These are phyloP conservation scores for Clonostachys chloroleuca DNA, from an alignment of 2,329 filamentous ascomycete genomes.

Conservation along the genomic window DNA sequence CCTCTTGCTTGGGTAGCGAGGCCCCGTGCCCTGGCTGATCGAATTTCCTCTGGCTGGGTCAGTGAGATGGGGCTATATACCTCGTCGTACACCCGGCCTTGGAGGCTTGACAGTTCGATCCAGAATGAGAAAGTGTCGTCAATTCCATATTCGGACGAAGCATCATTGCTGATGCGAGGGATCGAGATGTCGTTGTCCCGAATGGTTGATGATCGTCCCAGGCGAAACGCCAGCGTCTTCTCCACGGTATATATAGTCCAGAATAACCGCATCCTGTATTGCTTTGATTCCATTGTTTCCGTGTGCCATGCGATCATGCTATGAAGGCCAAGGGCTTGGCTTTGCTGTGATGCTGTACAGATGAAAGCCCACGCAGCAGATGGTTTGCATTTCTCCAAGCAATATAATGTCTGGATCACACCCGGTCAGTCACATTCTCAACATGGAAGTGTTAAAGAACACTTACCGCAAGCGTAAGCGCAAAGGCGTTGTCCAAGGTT, in stretches of 20 bases:
- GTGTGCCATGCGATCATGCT: not conserved
- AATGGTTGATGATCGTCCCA: conserved; percentile 14
- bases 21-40: not conserved
- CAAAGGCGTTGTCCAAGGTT: conserved; percentile 6
- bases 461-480: not conserved
- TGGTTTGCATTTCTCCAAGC: not conserved
- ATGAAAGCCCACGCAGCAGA: not conserved
- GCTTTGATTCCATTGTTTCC: not conserved
- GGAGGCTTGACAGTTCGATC: too few species aligned
- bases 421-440: not conserved
- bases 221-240: conserved; percentile 13
- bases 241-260: conserved; percentile 16
- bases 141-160: too few species aligned
- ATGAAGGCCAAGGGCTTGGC: not conserved
- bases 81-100: not conserved
- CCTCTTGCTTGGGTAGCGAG: not conserved
- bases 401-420: not conserved
- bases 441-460: not conserved
- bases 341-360: not conserved
- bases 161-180: not conserved
- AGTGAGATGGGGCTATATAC: not conserved
- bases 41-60: not conserved
- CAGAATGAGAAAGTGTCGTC: not conserved
- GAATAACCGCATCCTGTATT: conserved; percentile 7
- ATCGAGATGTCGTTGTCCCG: conserved; percentile 16